These are phyloP conservation scores for Curvularia verruculosa DNA, from an alignment of 2,329 filamentous ascomycete genomes.

Conservation along the genomic window DNA sequence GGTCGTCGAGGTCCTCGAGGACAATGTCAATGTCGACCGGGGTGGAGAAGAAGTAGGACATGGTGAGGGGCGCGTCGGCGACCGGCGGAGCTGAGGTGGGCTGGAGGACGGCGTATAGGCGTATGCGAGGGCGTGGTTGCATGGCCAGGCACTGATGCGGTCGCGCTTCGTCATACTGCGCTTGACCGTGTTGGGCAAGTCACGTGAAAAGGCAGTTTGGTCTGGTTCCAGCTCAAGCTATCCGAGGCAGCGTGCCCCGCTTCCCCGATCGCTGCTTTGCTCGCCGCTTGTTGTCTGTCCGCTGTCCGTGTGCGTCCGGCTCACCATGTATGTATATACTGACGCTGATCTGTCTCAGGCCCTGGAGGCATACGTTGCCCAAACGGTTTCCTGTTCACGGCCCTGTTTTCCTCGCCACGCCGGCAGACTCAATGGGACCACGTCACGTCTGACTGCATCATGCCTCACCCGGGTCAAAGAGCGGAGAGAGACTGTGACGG, in stretches of 20 bases:
- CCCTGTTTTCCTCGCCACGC: constrained; percentile 7
- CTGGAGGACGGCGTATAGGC: constrained; percentile 9
- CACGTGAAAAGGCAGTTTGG: constrained; percentile 19
- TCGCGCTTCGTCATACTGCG: constrained; percentile 17
- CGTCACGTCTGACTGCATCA: constrained; percentile 23
- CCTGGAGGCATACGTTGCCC: constrained; percentile 1
- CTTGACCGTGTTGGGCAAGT: constrained; percentile 14
- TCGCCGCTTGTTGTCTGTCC: neutral
- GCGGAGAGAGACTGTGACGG: neutral
- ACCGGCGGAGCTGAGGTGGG: constrained; percentile 17
- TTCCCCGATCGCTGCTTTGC: constrained; percentile 4
- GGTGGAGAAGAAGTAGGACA: constrained; percentile 95
- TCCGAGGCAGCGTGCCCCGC: constrained; percentile 8
- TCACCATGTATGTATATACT: too few relatives aligned
- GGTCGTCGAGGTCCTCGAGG: constrained; percentile 91
- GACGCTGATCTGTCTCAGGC: neutral
- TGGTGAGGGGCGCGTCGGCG: constrained; percentile 50
- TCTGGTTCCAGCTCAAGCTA: neutral
- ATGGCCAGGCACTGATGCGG: constrained; percentile 2
- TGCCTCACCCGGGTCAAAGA: neutral
- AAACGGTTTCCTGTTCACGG: neutral
- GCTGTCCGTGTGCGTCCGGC: too few relatives aligned
- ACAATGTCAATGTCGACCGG: constrained; percentile 99
- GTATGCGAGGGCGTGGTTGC: neutral
- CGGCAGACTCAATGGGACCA: constrained; percentile 13